Evolutionary conservation across 2,329 filamentous ascomycete species (phyloP), one percentile per base, ranked within the genome.

Genomic region (Cercospora berteroae): DNA sequence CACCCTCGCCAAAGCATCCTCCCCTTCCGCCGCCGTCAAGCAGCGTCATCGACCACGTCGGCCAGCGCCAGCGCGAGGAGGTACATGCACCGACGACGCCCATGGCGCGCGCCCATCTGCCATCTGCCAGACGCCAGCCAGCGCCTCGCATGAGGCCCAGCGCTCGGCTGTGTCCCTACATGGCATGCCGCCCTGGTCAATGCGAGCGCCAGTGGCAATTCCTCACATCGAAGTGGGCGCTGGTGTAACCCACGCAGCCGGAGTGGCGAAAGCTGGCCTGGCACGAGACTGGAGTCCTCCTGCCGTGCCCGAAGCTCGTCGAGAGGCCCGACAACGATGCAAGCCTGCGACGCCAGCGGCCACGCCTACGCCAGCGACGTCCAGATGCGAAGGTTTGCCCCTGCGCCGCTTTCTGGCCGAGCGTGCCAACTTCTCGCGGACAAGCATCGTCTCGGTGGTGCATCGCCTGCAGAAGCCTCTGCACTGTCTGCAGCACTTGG

Each of bases 321-420:
- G 36, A 42, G 36, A 8, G 3, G 36, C 36, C 36, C 7, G 36
- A 42, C 16, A 3, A 42, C 16, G 36, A 42, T 42, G 36, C 36
- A 3, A 33, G 31, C 31, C 31, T 12, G 31, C 31, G 29, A 31
- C 48, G 48, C 23, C 9, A 31, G 27, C 42, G 42, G 44, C 20
- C 57, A n/a, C 18, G 25, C 36, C 65, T 67, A 44, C 57, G 57
- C n/a, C 39, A 33, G 36, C 36, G 36, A 42, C 36, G 16, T 42
- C 36, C 50, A 59, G 18, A 42, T 31, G 39, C 33, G 27, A 61
- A 68, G 60, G 55, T 67, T 69, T 27, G 67, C 67, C 67, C 64
- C 67, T 65, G 67, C 67, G 67, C 62, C 67, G 59, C 23, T 57
- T 56, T 29, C 20, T 25, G 57, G 23, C 50, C 58, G 66, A 44